Base-by-base conservation (phyloP, 2,329 filamentous ascomycete genomes). In the Volutella citrinella region DNA sequence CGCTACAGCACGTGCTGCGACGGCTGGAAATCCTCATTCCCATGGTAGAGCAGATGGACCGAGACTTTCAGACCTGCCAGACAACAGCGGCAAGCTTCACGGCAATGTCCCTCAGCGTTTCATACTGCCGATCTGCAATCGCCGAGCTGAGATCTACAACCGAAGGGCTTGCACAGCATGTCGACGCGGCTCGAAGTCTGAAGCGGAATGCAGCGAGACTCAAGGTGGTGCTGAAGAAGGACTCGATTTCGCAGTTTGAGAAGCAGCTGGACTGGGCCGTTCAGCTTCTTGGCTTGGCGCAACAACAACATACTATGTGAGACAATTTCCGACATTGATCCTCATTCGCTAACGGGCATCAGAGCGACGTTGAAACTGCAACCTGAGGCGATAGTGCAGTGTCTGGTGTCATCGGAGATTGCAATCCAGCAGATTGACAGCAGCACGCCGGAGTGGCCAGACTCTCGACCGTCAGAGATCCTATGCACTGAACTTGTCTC, bases 241-340 rank as follows among this genome's bases (percentile, higher is more conserved):
- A 33, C 18, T 12, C n/a, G 17, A 10, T 33, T 12, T 14, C 22
- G 6, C 26, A 26, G 17, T 27, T 16, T 14, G 31, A 33, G 16
- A 27, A 14, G 18, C 26, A 33, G n/a, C 23, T 27, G 12, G 17
- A 26, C 8, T 27, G 24, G 31, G 19, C 31, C 6, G 19, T 33
- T 15, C 31, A 33, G 18, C 24, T 19, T 16, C 16, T 27, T 7
- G 9, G 26, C 16, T 19, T 33, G 12, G 31, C 31, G 4, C 31
- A 22, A 24, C 31, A 33, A 12, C 23, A 18, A 17, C 31, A 33
- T 18, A 27, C 31, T 15, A 21, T 27, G 23, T 27, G n/a, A n/a
- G n/a, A n/a, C n/a, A n/a, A n/a, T n/a, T n/a, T n/a, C n/a, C n/a
- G n/a, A 27, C 17, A 18, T 13, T 9, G 3, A 19, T 17, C 27